A percentile compares a stretch with the other conserved stretches of the same genome.
phyloP scores from a whole-genome alignment of 495 filamentous ascomycete species.

The Letharia columbiana region DNA sequence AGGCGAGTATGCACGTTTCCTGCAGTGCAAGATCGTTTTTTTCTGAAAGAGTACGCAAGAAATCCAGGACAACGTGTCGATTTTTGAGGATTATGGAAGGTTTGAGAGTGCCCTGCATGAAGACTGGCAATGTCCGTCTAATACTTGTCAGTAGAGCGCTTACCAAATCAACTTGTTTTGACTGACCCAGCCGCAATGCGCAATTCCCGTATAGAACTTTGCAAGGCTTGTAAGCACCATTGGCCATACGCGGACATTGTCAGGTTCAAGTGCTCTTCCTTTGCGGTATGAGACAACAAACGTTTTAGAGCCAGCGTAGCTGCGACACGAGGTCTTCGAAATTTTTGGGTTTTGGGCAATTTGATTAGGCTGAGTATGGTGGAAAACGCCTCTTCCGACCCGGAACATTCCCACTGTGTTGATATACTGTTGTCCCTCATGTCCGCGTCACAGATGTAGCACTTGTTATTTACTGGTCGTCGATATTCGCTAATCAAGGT shows the following conservation, averaged over 20 bases:
- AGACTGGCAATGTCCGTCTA: constrained; percentile 57
- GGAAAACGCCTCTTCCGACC: constrained; percentile 40
- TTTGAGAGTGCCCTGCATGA: constrained; percentile 47
- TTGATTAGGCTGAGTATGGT: constrained; percentile 51
- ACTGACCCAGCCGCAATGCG: constrained; percentile 66
- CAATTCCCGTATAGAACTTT: constrained; percentile 77
- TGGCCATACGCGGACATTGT: constrained; percentile 57
- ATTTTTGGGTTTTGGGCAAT: constrained; percentile 48
- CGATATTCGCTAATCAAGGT: background rate
- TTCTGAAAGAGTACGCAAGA: constrained; percentile 61
- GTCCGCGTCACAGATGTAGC: constrained; percentile 37
- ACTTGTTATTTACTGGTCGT: constrained; percentile 24
- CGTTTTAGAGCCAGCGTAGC: constrained; percentile 65
- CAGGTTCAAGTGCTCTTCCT: constrained; percentile 52
- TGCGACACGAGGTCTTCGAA: constrained; percentile 53
- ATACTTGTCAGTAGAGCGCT: constrained; percentile 27
- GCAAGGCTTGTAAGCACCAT: constrained; percentile 70
- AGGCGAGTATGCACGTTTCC: constrained; percentile 77
- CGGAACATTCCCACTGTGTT: constrained; percentile 24
- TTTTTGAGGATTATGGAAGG: constrained; percentile 51
- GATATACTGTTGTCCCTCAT: background rate
- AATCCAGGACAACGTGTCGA: constrained; percentile 54
- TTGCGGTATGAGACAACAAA: constrained; percentile 53
- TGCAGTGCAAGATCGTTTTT: constrained; percentile 54
- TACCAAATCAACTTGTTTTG: background rate